Evolutionary conservation across 495 filamentous ascomycete species (phyloP).

Genomic region (Bathelium albidoporum): DNA sequence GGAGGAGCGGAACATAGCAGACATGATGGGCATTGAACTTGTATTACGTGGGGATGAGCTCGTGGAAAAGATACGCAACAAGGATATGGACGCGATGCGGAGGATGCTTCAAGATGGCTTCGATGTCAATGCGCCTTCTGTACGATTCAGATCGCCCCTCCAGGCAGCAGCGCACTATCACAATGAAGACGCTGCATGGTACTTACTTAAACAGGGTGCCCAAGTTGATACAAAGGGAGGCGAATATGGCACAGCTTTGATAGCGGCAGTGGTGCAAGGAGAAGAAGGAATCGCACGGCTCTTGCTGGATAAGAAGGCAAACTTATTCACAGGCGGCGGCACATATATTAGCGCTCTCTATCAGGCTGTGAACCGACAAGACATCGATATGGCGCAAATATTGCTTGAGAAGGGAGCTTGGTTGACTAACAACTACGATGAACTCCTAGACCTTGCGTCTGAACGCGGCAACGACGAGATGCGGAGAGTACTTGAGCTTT

Average conservation of each 20-base stretch:
- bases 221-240: not conserved
- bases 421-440: conserved; percentile 11
- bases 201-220: not conserved
- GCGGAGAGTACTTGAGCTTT: not conserved
- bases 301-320: not conserved
- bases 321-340: not conserved
- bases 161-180: not conserved
- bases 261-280: not conserved
- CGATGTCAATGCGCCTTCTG: not conserved
- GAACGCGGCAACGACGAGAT: conserved; percentile 10
- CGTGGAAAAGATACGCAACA: not conserved
- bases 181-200: not conserved
- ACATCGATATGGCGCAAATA: conserved; percentile 8
- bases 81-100: not conserved
- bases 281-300: not conserved
- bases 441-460: conserved; percentile 18
- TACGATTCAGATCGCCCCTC: not conserved
- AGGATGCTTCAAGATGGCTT: not conserved
- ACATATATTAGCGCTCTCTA: conserved; percentile 5
- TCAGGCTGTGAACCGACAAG: conserved; percentile 10
- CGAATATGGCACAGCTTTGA: not conserved
- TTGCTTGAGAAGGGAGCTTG: conserved; percentile 14
- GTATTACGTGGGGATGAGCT: conserved; percentile 2
- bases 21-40: not conserved
- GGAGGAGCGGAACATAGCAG: not conserved